Evolutionary conservation across 768 basidiomycete species (phyloP).

Genomic region (Macrocybe gigantea): DNA sequence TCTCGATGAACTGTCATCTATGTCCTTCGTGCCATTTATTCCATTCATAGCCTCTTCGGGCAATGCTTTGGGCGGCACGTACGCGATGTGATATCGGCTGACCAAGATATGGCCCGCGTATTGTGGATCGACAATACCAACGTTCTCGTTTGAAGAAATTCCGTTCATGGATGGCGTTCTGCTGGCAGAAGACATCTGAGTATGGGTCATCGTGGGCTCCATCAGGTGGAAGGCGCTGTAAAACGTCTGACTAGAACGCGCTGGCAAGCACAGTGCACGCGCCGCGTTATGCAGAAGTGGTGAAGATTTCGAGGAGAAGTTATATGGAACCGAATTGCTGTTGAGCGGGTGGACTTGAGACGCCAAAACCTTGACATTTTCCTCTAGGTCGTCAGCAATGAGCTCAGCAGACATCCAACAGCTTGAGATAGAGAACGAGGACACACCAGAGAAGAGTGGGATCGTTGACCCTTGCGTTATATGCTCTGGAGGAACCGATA

Average conservation of each 20-base stretch:
- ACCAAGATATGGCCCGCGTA: constrained; percentile 75
- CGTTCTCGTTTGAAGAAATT: constrained; percentile 26
- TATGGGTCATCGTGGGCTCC: constrained; percentile 14
- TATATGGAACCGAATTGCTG: constrained; percentile 64
- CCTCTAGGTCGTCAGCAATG: constrained; percentile 35
- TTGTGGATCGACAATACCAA: constrained; percentile 51
- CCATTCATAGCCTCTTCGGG: constrained; percentile 20
- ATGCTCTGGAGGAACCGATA: constrained; percentile 62
- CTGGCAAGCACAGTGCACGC: constrained; percentile 59
- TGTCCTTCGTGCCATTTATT: constrained; percentile 24
- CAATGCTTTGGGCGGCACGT: constrained; percentile 68
- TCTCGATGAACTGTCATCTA: too few relatives aligned
- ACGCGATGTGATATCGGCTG: constrained; percentile 72
- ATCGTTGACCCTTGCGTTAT: constrained; percentile 63
- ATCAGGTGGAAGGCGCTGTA: constrained; percentile 40
- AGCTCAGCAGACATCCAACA: neutral
- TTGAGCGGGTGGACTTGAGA: constrained; percentile 78
- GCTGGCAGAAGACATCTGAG: constrained; percentile 24
- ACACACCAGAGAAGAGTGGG: constrained; percentile 67
- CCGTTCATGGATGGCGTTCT: constrained; percentile 27
- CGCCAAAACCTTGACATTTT: constrained; percentile 67
- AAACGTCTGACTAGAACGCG: constrained; percentile 56
- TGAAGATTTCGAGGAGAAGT: constrained; percentile 57
- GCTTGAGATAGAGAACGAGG: neutral
- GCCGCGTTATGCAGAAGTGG: constrained; percentile 67